phyloP scores from a whole-genome alignment of 1,284 basidiomycete genomes.

The Inonotus obliquus region DNA sequence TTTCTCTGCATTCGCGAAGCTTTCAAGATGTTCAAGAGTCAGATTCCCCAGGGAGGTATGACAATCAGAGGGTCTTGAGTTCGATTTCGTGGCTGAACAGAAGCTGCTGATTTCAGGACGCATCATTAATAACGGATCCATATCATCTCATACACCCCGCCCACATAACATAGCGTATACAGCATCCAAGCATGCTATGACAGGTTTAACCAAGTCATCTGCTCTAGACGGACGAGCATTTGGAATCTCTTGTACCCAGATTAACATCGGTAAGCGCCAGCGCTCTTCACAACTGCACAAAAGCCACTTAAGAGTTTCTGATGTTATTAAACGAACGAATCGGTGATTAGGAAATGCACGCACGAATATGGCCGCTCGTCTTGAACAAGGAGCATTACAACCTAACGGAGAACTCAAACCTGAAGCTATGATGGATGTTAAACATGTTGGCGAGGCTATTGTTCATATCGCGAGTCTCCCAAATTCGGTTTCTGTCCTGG shows the following conservation, averaged over 20 bases:
- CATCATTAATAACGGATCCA: conserved; percentile 82
- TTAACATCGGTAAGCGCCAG: conserved; percentile 67
- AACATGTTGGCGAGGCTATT: conserved; percentile 67
- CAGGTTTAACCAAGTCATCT: conserved; percentile 70
- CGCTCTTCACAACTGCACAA: too few species aligned
- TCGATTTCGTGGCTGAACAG: too few species aligned
- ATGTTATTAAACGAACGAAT: background rate
- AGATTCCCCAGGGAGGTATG: conserved; percentile 66
- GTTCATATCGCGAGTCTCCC: conserved; percentile 69
- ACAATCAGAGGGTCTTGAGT: background rate
- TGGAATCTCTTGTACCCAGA: conserved; percentile 73
- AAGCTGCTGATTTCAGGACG: conserved; percentile 46
- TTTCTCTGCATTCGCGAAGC: conserved; percentile 80
- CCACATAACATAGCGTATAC: conserved; percentile 68
- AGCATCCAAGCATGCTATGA: conserved; percentile 73
- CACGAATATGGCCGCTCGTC: conserved; percentile 50
- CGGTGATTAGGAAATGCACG: conserved; percentile 54
- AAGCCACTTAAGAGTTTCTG: conserved; percentile 2
- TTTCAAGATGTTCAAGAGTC: conserved; percentile 66
- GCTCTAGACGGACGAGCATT: conserved; percentile 71
- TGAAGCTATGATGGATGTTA: conserved; percentile 65
- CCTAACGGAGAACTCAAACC: conserved; percentile 56
- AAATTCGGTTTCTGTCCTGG: conserved; percentile 62
- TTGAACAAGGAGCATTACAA: conserved; percentile 51
- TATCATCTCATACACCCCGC: conserved; percentile 71